Percentiles rank a stretch among this genome's conserved stretches.
These are phyloP conservation scores for Candida railenensis DNA, from an alignment of 805 yeast species.

Conservation along the genomic window DNA sequence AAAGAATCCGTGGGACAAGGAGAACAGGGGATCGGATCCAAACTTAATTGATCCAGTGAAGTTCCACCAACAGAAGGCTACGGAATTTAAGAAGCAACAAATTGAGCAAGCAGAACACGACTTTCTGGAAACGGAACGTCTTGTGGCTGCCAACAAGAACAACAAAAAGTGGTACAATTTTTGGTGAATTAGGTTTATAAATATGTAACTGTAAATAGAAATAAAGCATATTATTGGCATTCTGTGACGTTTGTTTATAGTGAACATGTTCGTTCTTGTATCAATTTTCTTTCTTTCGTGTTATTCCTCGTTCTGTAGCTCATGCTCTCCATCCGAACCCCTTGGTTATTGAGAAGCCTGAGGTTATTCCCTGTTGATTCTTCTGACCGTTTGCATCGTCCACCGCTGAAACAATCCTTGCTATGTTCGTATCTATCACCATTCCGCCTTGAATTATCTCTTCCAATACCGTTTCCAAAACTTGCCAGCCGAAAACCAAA, in stretches of 20 bases:
- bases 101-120: slow-evolving; percentile 31
- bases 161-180: slow-evolving; percentile 17
- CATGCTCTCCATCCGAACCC: slow-evolving; percentile 4
- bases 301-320: not conserved
- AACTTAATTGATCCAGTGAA: slow-evolving; percentile 42
- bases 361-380: slow-evolving; percentile 22
- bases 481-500: slow-evolving; percentile 98
- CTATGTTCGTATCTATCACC: slow-evolving; percentile 91
- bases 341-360: slow-evolving; percentile 21
- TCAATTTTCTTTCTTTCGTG: not conserved
- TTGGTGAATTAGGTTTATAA: not conserved
- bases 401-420: slow-evolving; percentile 77
- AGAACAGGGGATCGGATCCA: slow-evolving; percentile 35
- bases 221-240: not conserved
- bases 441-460: slow-evolving; percentile 97
- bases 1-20: slow-evolving; percentile 63
- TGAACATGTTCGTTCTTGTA: not conserved
- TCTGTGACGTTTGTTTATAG: not conserved
- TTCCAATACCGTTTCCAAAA: slow-evolving; percentile 82
- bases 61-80: slow-evolving; percentile 49
- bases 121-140: slow-evolving; percentile 24
- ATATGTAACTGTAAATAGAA: not conserved
- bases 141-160: slow-evolving; percentile 22
- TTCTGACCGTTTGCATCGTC: slow-evolving; percentile 66
- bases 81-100: slow-evolving; percentile 33